phyloP scores from a whole-genome alignment of 1,284 basidiomycete genomes.

The Cutaneotrichosporon sp. region DNA sequence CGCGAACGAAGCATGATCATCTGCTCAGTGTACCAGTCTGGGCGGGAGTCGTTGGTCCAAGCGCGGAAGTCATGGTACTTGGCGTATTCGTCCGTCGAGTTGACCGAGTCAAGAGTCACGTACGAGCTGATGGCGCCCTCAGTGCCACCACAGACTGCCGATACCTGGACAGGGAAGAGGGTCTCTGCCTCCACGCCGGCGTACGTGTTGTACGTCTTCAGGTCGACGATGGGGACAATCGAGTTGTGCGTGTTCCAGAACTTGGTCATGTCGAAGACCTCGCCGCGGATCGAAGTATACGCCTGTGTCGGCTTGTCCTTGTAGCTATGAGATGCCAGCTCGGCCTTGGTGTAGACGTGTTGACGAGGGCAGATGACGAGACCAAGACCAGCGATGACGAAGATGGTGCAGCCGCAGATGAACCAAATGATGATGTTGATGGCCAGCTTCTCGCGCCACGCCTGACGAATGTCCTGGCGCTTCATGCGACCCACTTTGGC shows the following conservation, averaged over 20 bases:
- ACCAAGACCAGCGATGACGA: constrained; percentile 88
- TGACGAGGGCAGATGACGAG: constrained; percentile 89
- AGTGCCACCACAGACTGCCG: constrained; percentile 86
- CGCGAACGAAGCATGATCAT: constrained; percentile 89
- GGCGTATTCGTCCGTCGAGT: constrained; percentile 69
- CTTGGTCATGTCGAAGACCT: constrained; percentile 61
- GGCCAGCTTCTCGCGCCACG: constrained; percentile 96
- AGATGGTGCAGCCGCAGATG: constrained; percentile 78
- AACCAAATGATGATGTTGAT: constrained; percentile 97
- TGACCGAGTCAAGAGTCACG: constrained; percentile 73
- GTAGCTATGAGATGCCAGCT: constrained; percentile 71
- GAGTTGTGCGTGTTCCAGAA: constrained; percentile 60
- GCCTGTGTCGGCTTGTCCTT: constrained; percentile 68
- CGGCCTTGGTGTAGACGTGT: constrained; percentile 78
- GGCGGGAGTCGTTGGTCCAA: constrained; percentile 79
- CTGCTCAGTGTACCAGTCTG: constrained; percentile 95
- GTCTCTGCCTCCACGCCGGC: constrained; percentile 73
- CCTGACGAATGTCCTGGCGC: constrained; percentile 87
- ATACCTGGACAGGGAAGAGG: constrained; percentile 96
- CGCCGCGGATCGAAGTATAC: constrained; percentile 81
- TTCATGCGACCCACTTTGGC: constrained; percentile 82
- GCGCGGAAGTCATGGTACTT: constrained; percentile 97
- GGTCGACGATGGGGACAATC: constrained; percentile 71
- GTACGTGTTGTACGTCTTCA: constrained; percentile 66
- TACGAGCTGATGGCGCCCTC: constrained; percentile 78